These are phyloP conservation scores for Suillus subluteus DNA, from an alignment of 768 basidiomycete genomes.

Conservation along the genomic window DNA sequence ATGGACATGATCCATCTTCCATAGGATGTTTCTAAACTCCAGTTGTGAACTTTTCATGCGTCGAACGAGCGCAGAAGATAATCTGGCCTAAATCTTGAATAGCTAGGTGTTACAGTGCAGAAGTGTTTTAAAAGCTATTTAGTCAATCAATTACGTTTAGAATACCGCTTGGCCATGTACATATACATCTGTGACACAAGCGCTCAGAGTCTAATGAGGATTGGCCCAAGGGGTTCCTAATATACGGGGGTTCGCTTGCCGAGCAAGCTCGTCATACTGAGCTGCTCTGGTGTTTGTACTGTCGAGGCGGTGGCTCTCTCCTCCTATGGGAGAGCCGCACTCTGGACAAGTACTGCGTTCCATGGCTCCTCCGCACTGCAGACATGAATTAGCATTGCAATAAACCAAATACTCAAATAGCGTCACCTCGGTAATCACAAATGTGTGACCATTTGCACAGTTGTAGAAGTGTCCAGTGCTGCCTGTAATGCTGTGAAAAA, in stretches of 20 bases:
- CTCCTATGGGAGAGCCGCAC: constrained; percentile 58
- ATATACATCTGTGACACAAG: background rate
- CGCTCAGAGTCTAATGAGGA: constrained; percentile 11
- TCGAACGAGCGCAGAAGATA: background rate
- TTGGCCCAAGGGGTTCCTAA: constrained; percentile 32
- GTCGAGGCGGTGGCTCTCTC: constrained; percentile 44
- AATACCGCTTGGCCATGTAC: background rate
- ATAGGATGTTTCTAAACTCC: background rate
- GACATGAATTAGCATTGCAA: constrained; percentile 7
- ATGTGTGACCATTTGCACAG: constrained; percentile 64
- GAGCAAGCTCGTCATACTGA: constrained; percentile 52
- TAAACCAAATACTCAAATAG: background rate
- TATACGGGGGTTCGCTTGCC: constrained; percentile 28
- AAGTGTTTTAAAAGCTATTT: background rate
- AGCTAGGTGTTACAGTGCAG: background rate
- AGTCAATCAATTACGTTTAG: background rate
- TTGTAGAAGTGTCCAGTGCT: constrained; percentile 51
- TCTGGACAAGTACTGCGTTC: constrained; percentile 54
- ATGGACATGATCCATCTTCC: background rate
- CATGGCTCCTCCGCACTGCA: constrained; percentile 63
- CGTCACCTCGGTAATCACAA: constrained; percentile 58
- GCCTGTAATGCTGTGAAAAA: constrained; percentile 24
- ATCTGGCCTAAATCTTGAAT: too few species aligned
- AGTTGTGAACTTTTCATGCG: background rate
- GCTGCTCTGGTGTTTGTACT: constrained; percentile 45